Percentiles rank a stretch among this genome's conserved stretches.
These are phyloP conservation scores for Tylopilus subfusipes DNA, from an alignment of 768 basidiomycete species.

Conservation along the genomic window DNA sequence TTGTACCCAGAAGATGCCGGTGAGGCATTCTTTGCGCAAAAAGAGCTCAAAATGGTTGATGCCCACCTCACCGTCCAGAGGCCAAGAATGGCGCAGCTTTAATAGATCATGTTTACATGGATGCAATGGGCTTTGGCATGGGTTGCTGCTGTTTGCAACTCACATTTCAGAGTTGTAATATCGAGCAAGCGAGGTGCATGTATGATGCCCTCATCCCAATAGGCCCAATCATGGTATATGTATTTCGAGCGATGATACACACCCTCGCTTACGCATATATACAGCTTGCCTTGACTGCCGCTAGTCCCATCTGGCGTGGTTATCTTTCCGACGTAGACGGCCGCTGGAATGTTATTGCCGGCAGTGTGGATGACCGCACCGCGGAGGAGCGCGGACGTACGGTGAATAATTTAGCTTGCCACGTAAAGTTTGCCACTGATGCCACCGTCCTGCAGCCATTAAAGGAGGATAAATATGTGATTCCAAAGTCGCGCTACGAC, in stretches of 20 bases:
- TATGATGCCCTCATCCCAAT: constrained; percentile 97
- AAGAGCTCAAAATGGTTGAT: constrained; percentile 7
- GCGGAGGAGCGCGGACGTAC: constrained; percentile 83
- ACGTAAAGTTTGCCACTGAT: constrained; percentile 6
- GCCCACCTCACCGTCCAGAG: constrained; percentile 44
- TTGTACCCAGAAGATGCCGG: constrained; percentile 83
- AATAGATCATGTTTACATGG: constrained; percentile 91
- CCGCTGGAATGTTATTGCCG: constrained; percentile 98
- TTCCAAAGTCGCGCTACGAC: constrained; percentile 97
- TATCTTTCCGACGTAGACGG: constrained; percentile 96
- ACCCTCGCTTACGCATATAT: constrained; percentile 1
- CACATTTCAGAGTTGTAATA: constrained; percentile 96
- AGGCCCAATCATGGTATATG: constrained; percentile 85
- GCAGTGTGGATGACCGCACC: constrained; percentile 96
- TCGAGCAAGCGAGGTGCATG: constrained; percentile 85
- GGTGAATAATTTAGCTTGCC: constrained; percentile 46
- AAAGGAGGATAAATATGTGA: constrained; percentile 65
- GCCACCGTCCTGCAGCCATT: constrained; percentile 53
- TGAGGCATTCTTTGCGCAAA: constrained; percentile 33
- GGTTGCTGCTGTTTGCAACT: constrained; percentile 97
- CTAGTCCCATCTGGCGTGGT: constrained; percentile 93
- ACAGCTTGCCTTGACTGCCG: constrained; percentile 90
- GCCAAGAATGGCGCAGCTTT: constrained; percentile 88
- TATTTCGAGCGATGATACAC: neutral
- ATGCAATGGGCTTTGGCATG: constrained; percentile 99